These are phyloP conservation scores for Fusarium caatingaense DNA, from an alignment of 2,329 filamentous ascomycete species.

Conservation along the genomic window DNA sequence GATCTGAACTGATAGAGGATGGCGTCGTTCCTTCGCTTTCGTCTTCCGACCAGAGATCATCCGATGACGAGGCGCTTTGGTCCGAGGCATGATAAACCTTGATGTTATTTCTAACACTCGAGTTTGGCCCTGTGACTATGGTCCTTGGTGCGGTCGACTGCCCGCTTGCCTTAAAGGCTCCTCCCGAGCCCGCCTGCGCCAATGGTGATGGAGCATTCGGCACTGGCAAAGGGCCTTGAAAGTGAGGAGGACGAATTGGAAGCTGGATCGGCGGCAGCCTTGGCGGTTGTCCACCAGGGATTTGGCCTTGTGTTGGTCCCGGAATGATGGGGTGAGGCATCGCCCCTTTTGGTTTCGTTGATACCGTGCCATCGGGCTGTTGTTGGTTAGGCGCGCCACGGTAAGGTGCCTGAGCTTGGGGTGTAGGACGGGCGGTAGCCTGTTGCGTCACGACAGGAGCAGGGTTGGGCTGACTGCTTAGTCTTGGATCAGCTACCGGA, in stretches of 20 bases:
- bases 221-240: background rate
- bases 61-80: conserved; percentile 22
- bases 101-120: background rate
- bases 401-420: conserved; percentile 2
- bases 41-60: conserved; percentile 18
- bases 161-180: background rate
- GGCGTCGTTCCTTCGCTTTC: conserved; percentile 33
- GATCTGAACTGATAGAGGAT: conserved; percentile 27
- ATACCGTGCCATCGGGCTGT: background rate
- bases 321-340: background rate
- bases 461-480: conserved; percentile 10
- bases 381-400: background rate
- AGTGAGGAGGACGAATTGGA: conserved; percentile 8
- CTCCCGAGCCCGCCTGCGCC: background rate
- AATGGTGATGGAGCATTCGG: background rate
- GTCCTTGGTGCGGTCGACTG: background rate
- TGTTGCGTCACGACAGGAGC: background rate
- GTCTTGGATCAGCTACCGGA: background rate
- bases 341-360: background rate
- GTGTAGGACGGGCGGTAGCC: background rate
- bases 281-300: background rate
- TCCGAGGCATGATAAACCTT: conserved; percentile 16
- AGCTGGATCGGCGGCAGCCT: conserved; percentile 11
- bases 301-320: background rate
- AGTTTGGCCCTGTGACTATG: conserved; percentile 3